A percentile compares a stretch with the other conserved stretches of the same genome.
These are phyloP conservation scores for Rhizophagus prolifer DNA, from an alignment of 192 early-diverging fungal genomes.

Conservation along the genomic window DNA sequence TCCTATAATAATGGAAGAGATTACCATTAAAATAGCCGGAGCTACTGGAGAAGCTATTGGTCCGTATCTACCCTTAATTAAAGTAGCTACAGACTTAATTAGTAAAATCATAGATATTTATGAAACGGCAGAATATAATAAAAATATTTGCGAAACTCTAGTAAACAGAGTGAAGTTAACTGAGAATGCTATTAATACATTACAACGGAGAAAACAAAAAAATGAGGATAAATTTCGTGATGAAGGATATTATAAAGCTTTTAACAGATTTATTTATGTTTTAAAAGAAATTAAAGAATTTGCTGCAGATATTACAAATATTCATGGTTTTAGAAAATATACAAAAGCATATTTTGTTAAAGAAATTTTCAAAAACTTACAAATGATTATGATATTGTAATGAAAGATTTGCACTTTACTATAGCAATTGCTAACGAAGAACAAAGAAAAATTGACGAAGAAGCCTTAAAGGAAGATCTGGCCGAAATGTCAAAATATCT, in stretches of 20 bases:
- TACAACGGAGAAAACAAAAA: background rate
- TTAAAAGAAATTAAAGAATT: slow-evolving; percentile 22
- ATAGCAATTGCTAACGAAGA: slow-evolving; percentile 3
- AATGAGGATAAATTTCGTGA: background rate
- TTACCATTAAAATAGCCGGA: too few relatives aligned
- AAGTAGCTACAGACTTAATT: too few relatives aligned
- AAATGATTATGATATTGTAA: background rate
- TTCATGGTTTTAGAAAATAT: slow-evolving; percentile 9
- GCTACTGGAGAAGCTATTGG: too few relatives aligned
- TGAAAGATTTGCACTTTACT: background rate
- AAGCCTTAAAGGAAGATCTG: background rate
- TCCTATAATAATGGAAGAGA: too few relatives aligned
- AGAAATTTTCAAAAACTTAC: background rate
- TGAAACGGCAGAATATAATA: slow-evolving; percentile 23
- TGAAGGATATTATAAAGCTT: background rate
- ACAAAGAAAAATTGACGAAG: background rate
- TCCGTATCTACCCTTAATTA: too few relatives aligned
- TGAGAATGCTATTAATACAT: background rate
- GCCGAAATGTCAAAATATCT: too few relatives aligned
- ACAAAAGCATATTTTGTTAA: background rate
- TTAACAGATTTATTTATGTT: background rate
- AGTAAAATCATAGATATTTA: background rate
- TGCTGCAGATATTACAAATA: slow-evolving; percentile 8
- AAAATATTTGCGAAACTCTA: slow-evolving; percentile 17
- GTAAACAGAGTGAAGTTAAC: background rate